Evolutionary conservation across 192 early-diverging fungal genomes (phyloP), one percentile per base, ranked within the genome.

Genomic region (Coemansia sp.): DNA sequence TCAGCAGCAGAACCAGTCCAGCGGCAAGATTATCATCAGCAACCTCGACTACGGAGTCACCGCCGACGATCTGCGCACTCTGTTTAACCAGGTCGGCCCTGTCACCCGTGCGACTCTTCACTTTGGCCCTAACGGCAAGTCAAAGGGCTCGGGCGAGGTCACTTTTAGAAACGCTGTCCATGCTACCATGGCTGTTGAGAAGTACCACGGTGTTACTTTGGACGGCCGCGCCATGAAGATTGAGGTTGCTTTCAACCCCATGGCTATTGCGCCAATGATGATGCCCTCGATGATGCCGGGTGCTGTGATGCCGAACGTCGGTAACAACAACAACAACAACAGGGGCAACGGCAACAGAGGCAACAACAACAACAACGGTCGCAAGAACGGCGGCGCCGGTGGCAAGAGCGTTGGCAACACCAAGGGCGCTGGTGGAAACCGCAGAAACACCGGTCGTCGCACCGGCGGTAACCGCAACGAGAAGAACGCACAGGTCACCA

Each of bases 41-140:
- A 82, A 82, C 64, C 63, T 82, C n/a, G 74, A 76, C 70, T 82
- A 62, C n/a, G 67, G 61, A 28, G 79, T 82, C 6, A 73, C 74
- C 6, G 74, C 76, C 50, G 71, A 54, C 6, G 79, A 82, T 8
- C 59, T 82, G 18, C 73, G 79, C 42, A 60, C 48, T 48, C 71
- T 82, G 14, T 82, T 82, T 62, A 59, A 56, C 12, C 73, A 82
- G 65, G 49, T 82, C n/a, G 79, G 79, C 0, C 67, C 49, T 28
- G 64, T 82, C 5, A 34, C 11, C 49, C 18, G 28, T 38, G 79
- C 73, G 0, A 64, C 56, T 32, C 64, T 82, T 14, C 69, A 82
- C 74, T 76, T 64, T 71, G 61, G 49, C 25, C 64, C 55, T n/a
- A 67, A 64, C 31, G 79, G 79, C 64, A 73, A 61, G 62, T 82